Evolutionary conservation across 805 yeast genomes (phyloP).

Genomic region (Starmerella powellii): DNA sequence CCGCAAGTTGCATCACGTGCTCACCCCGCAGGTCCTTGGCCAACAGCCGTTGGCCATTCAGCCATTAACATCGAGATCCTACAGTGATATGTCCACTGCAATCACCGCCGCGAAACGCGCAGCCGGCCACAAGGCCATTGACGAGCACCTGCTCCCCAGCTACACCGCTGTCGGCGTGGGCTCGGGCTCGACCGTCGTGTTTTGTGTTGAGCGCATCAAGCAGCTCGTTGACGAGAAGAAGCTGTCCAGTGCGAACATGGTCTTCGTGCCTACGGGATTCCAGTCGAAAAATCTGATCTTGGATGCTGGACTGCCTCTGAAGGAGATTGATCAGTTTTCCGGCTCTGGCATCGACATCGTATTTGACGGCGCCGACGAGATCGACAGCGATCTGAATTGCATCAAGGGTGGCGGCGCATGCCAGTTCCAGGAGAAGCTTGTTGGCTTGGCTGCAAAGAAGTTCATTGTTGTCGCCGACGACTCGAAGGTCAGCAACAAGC

Average conservation of each 20-base stretch:
- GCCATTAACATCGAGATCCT: too few relatives aligned
- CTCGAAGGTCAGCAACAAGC: constrained; percentile 60
- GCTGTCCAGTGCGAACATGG: constrained; percentile 39
- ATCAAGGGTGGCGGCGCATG: constrained; percentile 99
- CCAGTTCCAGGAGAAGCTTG: constrained; percentile 87
- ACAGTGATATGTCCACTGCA: background rate
- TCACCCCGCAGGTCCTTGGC: too few relatives aligned
- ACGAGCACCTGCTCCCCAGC: constrained; percentile 57
- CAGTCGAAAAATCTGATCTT: constrained; percentile 80
- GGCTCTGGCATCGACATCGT: constrained; percentile 72
- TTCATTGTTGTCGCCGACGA: constrained; percentile 87
- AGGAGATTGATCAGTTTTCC: constrained; percentile 62
- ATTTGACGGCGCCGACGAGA: constrained; percentile 98
- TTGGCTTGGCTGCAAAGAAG: constrained; percentile 63
- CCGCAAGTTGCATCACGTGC: too few relatives aligned
- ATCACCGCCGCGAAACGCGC: constrained; percentile 40
- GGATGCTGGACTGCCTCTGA: constrained; percentile 65
- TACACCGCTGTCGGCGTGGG: constrained; percentile 85
- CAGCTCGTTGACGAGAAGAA: constrained; percentile 35
- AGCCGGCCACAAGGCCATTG: constrained; percentile 89
- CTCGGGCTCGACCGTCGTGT: constrained; percentile 95
- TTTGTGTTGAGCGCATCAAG: constrained; percentile 88
- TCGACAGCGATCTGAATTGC: constrained; percentile 65
- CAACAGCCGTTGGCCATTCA: too few relatives aligned
- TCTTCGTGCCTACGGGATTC: constrained; percentile 93